Conservation (phyloP, 2,329 filamentous ascomycete species). For the Penicillium sp. region DNA sequence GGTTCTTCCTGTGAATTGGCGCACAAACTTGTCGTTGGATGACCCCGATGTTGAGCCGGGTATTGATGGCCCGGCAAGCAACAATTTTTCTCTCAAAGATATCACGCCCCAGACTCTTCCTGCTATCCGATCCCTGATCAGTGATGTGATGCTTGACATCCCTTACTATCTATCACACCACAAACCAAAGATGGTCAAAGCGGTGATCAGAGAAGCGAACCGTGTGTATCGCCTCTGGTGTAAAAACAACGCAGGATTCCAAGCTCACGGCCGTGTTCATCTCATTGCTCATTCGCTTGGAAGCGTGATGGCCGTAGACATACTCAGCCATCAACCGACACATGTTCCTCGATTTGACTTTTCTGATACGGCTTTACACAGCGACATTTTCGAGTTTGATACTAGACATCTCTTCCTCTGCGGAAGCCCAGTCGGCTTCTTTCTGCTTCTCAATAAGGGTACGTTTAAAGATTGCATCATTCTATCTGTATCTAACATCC, state of each 20-base stretch:
- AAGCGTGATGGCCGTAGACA: constrained; percentile 89
- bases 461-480: not conserved
- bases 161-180: constrained; percentile 97
- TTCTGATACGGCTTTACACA: constrained; percentile 38
- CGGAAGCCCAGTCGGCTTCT: constrained; percentile 89
- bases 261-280: constrained; percentile 78
- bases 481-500: constrained; percentile 18
- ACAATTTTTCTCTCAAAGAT: constrained; percentile 71
- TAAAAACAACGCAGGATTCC: constrained; percentile 84
- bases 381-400: constrained; percentile 80
- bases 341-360: constrained; percentile 53
- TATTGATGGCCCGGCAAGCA: constrained; percentile 55
- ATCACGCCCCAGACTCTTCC: constrained; percentile 90
- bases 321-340: constrained; percentile 86
- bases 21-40: constrained; percentile 81
- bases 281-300: constrained; percentile 91
- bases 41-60: constrained; percentile 63
- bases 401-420: constrained; percentile 85
- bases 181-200: constrained; percentile 89
- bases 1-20: constrained; percentile 94
- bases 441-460: constrained; percentile 75
- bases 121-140: constrained; percentile 88
- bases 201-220: constrained; percentile 86
- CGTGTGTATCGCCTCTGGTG: constrained; percentile 96
- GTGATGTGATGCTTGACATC: constrained; percentile 97